phyloP scores from a whole-genome alignment of 306 rosid species.

The Calophaca sinica region DNA sequence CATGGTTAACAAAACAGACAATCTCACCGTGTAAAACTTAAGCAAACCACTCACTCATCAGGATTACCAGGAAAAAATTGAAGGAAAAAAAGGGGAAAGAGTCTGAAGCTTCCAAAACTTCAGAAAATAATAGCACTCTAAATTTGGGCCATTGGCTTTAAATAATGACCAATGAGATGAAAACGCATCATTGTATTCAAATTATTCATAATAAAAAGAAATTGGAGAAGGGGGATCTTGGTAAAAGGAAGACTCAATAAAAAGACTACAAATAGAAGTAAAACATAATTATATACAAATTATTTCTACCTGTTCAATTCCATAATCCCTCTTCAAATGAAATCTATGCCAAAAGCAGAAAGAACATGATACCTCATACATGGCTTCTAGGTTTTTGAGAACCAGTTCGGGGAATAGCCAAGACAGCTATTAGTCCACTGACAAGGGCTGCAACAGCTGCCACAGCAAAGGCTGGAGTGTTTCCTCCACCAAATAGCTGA shows the following conservation, averaged over 20 bases:
- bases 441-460: constrained; percentile 86
- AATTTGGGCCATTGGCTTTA: constrained; percentile 39
- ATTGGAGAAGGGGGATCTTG: neutral
- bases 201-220: constrained; percentile 44
- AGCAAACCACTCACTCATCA: constrained; percentile 45
- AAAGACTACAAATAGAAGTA: constrained; percentile 38
- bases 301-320: constrained; percentile 50
- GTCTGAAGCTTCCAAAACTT: constrained; percentile 39
- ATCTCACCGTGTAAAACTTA: constrained; percentile 39
- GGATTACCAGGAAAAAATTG: constrained; percentile 3
- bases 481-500: constrained; percentile 99
- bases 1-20: constrained; percentile 49
- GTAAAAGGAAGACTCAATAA: constrained; percentile 45
- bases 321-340: constrained; percentile 43
- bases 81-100: neutral
- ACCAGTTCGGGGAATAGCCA: constrained; percentile 81
- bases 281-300: constrained; percentile 52
- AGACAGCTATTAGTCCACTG: constrained; percentile 82
- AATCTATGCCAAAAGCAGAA: constrained; percentile 46
- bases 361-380: constrained; percentile 73
- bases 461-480: constrained; percentile 91
- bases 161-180: constrained; percentile 38
- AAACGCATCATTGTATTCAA: constrained; percentile 38
- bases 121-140: constrained; percentile 36
- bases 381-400: constrained; percentile 67